Percentiles rank a stretch among this genome's conserved stretches.
Evolutionary conservation across 1,284 basidiomycete genomes (phyloP).

Genomic region (Exobasidium rhododendri): DNA sequence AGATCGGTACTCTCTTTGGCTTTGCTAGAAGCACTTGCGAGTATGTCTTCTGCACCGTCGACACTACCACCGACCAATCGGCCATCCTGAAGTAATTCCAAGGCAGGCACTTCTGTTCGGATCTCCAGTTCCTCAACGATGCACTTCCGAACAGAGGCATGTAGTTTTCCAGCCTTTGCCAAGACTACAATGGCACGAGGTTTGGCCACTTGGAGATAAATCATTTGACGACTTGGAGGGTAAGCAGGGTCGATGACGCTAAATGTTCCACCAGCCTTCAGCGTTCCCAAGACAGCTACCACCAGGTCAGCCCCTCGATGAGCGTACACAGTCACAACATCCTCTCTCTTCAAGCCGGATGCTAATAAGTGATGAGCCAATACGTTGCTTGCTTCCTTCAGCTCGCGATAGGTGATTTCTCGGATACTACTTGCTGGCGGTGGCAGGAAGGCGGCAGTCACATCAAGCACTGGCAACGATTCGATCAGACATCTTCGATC

Average conservation of each 20-base stretch:
- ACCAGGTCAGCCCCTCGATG: slow-evolving; percentile 94
- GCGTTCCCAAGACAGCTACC: slow-evolving; percentile 91
- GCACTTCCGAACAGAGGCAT: slow-evolving; percentile 79
- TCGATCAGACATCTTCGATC: slow-evolving; percentile 50
- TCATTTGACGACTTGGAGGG: slow-evolving; percentile 87
- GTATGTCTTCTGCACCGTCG: slow-evolving; percentile 55
- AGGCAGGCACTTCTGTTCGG: slow-evolving; percentile 86
- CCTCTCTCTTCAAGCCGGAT: slow-evolving; percentile 82
- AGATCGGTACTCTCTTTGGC: slow-evolving; percentile 63
- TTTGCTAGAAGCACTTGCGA: slow-evolving; percentile 61
- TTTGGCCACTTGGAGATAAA: slow-evolving; percentile 89
- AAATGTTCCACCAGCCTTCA: slow-evolving; percentile 96
- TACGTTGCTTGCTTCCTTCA: slow-evolving; percentile 81
- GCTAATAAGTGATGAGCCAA: slow-evolving; percentile 86
- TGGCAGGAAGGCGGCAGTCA: slow-evolving; percentile 72
- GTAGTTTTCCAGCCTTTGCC: slow-evolving; percentile 81
- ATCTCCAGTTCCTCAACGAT: slow-evolving; percentile 74
- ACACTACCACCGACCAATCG: slow-evolving; percentile 65
- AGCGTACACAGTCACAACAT: slow-evolving; percentile 99
- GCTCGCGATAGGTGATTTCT: slow-evolving; percentile 74
- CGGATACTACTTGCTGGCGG: slow-evolving; percentile 60
- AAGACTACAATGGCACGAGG: slow-evolving; percentile 91
- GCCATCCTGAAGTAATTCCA: slow-evolving; percentile 67
- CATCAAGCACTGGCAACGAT: slow-evolving; percentile 70
- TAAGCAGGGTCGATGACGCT: slow-evolving; percentile 99